Conservation (phyloP, 352 stramenopile genomes). For the Phytophthora cryptogea region DNA sequence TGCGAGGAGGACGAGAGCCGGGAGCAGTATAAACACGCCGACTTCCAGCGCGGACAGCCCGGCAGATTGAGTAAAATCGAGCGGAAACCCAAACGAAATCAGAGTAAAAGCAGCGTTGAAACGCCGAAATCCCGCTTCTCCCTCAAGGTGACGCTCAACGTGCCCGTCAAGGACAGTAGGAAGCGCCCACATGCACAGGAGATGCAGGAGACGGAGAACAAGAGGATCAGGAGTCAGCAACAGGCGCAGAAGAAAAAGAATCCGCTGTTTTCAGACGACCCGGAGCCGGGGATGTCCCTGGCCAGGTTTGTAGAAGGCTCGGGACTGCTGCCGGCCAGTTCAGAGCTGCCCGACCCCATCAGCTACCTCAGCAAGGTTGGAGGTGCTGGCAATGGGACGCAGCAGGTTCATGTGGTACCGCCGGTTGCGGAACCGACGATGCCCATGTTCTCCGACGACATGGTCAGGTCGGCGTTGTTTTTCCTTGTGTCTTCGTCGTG, state of each 20-base stretch:
- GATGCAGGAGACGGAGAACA: not conserved
- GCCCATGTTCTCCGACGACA: constrained; percentile 61
- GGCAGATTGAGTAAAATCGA: constrained; percentile 62
- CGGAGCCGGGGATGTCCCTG: constrained; percentile 43
- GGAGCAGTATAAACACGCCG: constrained; percentile 57
- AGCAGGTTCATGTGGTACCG: not conserved
- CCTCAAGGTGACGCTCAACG: constrained; percentile 57
- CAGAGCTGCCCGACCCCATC: constrained; percentile 66
- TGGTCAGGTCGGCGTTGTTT: constrained; percentile 64
- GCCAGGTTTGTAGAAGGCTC: constrained; percentile 44
- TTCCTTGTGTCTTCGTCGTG: constrained; percentile 64
- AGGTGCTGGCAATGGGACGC: constrained; percentile 3
- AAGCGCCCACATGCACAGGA: constrained; percentile 5
- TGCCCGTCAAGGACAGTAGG: constrained; percentile 18
- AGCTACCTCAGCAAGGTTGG: constrained; percentile 52
- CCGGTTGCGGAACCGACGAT: not conserved
- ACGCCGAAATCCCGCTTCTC: constrained; percentile 14
- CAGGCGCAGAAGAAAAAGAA: constrained; percentile 35
- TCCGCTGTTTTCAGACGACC: constrained; percentile 64
- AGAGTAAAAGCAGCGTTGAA: constrained; percentile 9
- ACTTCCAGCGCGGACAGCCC: constrained; percentile 61
- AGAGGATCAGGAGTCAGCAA: constrained; percentile 5
- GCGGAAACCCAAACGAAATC: constrained; percentile 44
- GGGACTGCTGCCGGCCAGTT: constrained; percentile 53
- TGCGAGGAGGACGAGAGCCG: constrained; percentile 57